Evolutionary conservation across 2,329 filamentous ascomycete genomes (phyloP).

Genomic region (Diaporthe ampelina): DNA sequence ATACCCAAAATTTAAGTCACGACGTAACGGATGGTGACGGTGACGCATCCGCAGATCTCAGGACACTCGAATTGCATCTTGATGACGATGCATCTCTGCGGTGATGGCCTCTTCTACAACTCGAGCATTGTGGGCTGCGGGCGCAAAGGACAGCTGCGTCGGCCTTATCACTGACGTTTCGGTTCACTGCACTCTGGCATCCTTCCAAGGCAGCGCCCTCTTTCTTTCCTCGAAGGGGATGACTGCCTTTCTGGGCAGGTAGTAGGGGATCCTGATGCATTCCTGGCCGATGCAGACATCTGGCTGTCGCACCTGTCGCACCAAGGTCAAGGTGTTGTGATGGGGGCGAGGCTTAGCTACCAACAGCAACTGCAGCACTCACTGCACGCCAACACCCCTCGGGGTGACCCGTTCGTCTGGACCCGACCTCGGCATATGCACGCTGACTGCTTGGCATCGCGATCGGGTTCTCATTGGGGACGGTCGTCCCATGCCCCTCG

Average conservation of each 20-base stretch:
- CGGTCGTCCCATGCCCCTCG: constrained; percentile 6
- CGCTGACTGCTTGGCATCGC: constrained; percentile 25
- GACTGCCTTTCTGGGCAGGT: constrained; percentile 33
- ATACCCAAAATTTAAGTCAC: background rate
- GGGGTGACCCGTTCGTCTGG: constrained; percentile 34
- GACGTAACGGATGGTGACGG: background rate
- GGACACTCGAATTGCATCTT: constrained; percentile 3
- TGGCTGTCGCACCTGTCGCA: constrained; percentile 26
- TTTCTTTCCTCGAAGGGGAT: constrained; percentile 20
- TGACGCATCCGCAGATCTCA: constrained; percentile 23
- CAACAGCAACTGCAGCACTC: constrained; percentile 18
- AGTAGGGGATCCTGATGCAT: constrained; percentile 27
- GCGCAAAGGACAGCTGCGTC: background rate
- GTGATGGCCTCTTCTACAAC: background rate
- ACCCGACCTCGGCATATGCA: constrained; percentile 31
- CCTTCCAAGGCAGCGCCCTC: constrained; percentile 11
- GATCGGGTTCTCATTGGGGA: constrained; percentile 24
- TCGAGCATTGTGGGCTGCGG: background rate
- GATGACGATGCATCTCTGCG: constrained; percentile 9
- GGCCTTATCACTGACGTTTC: constrained; percentile 4
- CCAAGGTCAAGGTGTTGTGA: constrained; percentile 7
- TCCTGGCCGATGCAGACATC: constrained; percentile 29
- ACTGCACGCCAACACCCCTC: constrained; percentile 15
- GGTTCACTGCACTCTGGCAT: constrained; percentile 10
- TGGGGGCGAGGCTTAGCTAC: constrained; percentile 29